These are phyloP conservation scores for Blastobotrys apis DNA, from an alignment of 1,139 yeast species.

Conservation along the genomic window DNA sequence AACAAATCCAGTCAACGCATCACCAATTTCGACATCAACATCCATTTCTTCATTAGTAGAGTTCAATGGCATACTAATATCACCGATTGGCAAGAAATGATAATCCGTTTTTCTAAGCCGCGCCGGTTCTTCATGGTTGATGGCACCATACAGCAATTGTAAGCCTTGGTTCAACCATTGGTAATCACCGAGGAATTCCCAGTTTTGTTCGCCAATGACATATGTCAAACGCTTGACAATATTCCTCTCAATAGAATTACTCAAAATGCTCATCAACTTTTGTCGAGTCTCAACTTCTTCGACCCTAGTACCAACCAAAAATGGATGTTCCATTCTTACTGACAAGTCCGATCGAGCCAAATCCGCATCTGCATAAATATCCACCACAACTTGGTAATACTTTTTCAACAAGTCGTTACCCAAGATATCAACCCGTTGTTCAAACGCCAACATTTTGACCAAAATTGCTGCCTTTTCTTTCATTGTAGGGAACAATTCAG, in stretches of 20 bases:
- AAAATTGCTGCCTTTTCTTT: conserved; percentile 95
- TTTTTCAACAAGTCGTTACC: conserved; percentile 64
- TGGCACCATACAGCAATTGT: conserved; percentile 77
- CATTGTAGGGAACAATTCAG: conserved; percentile 86
- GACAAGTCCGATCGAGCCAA: conserved; percentile 85
- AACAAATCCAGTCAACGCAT: conserved; percentile 40
- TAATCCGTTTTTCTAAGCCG: conserved; percentile 47
- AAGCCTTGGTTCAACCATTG: conserved; percentile 95
- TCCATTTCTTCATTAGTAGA: conserved; percentile 18
- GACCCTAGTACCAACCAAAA: conserved; percentile 85
- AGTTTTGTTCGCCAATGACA: conserved; percentile 85
- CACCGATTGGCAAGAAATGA: conserved; percentile 42
- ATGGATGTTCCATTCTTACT: conserved; percentile 94
- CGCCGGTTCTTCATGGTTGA: conserved; percentile 50
- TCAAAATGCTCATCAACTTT: conserved; percentile 74
- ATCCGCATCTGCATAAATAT: conserved; percentile 77
- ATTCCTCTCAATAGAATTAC: conserved; percentile 74
- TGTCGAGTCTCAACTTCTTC: conserved; percentile 72
- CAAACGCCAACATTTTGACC: conserved; percentile 92
- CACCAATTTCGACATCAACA: conserved; percentile 15
- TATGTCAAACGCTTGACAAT: conserved; percentile 77
- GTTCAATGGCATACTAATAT: conserved; percentile 15
- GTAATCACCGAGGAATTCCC: conserved; percentile 92
- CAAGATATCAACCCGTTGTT: conserved; percentile 64
- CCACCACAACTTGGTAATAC: conserved; percentile 82